Evolutionary conservation across 2,329 filamentous ascomycete species (phyloP).

Genomic region (Stachybotrys echinatus): DNA sequence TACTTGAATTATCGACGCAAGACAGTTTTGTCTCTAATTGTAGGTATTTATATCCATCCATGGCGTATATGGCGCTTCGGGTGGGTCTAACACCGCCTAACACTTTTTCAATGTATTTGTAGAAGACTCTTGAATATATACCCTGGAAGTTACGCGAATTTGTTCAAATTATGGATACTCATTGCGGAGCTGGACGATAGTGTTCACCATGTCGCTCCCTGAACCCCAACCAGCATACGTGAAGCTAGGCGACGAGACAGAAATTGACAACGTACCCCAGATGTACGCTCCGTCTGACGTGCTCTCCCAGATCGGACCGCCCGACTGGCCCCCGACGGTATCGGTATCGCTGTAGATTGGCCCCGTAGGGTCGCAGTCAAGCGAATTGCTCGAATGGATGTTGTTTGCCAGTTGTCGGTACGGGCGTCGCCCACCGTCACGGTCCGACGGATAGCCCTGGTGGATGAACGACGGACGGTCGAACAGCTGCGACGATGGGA

Average conservation of each 20-base stretch:
- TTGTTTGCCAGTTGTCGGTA: slow-evolving; percentile 7
- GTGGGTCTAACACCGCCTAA: too few species aligned
- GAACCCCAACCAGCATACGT: slow-evolving; percentile 7
- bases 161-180: slow-evolving; percentile 2
- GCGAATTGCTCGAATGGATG: slow-evolving; percentile 1
- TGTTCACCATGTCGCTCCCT: slow-evolving; percentile 5
- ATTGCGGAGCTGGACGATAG: not conserved
- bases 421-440: slow-evolving; percentile 7
- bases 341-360: slow-evolving; percentile 9
- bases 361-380: slow-evolving; percentile 7
- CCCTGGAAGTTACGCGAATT: too few species aligned
- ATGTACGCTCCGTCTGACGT: slow-evolving; percentile 1
- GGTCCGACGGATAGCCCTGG: slow-evolving; percentile 14
- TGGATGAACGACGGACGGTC: slow-evolving; percentile 11
- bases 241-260: slow-evolving; percentile 1
- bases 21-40: too few species aligned
- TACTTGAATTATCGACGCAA: too few species aligned
- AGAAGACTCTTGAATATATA: too few species aligned
- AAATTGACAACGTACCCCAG: slow-evolving; percentile 7
- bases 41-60: too few species aligned
- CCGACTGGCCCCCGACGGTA: slow-evolving; percentile 10
- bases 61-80: too few species aligned
- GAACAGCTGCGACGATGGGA: slow-evolving; percentile 8
- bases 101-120: too few species aligned
- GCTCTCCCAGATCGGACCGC: slow-evolving; percentile 9